Percentiles rank a stretch among this genome's conserved stretches.
Conservation (phyloP, 495 filamentous ascomycete genomes). For the Pyrenula massariospora region DNA sequence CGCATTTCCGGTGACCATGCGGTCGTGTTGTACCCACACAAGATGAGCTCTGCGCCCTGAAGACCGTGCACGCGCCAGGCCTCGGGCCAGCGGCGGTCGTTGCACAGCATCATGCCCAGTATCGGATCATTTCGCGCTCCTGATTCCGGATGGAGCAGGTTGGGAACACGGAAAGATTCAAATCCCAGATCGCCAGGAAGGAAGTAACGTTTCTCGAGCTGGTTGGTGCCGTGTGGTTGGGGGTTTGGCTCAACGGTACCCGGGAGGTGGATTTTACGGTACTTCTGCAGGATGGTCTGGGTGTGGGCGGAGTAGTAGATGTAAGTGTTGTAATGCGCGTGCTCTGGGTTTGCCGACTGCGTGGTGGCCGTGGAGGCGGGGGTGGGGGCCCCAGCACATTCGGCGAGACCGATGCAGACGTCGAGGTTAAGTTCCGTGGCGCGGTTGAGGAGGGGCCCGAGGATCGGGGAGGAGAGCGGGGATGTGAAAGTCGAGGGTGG, state of each 20-base stretch:
- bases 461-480: constrained; percentile 7
- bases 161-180: constrained; percentile 31
- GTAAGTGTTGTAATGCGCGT: constrained; percentile 29
- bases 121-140: constrained; percentile 32
- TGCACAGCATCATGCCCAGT: constrained; percentile 40
- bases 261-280: constrained; percentile 38
- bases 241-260: constrained; percentile 32
- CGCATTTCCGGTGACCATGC: constrained; percentile 29
- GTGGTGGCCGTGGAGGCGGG: constrained; percentile 1
- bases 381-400: constrained; percentile 10
- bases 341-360: constrained; percentile 11
- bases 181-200: constrained; percentile 33
- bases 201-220: constrained; percentile 41
- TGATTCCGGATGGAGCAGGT: constrained; percentile 16
- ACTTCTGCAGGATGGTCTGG: constrained; percentile 27
- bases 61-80: constrained; percentile 32
- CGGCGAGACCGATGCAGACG: constrained; percentile 35
- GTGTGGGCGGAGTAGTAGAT: constrained; percentile 31
- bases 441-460: constrained; percentile 28
- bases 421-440: constrained; percentile 28
- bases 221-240: constrained; percentile 29
- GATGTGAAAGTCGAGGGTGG: not conserved
- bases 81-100: constrained; percentile 37
- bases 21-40: constrained; percentile 36
- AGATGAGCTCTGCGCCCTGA: constrained; percentile 33